phyloP scores from a whole-genome alignment of 2,329 filamentous ascomycete genomes.

The Phyllosticta capitalensis region DNA sequence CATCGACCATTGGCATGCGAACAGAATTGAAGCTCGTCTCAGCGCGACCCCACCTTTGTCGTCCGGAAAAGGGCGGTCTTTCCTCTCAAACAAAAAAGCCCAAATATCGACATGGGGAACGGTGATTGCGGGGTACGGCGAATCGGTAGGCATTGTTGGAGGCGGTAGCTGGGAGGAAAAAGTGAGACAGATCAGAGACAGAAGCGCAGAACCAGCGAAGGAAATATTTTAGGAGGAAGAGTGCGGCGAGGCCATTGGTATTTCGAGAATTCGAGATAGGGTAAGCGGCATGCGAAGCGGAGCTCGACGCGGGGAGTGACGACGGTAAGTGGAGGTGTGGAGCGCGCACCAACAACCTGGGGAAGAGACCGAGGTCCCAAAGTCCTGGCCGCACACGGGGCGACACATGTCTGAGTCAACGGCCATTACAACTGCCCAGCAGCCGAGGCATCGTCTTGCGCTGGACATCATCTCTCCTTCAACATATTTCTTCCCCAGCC shows the following conservation, averaged over 20 bases:
- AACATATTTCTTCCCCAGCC: not conserved
- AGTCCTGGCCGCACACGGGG: not conserved
- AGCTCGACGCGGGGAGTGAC: not conserved
- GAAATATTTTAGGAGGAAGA: not conserved
- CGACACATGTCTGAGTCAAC: not conserved
- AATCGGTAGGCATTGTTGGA: slow-evolving; percentile 57
- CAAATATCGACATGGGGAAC: slow-evolving; percentile 72
- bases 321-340: not conserved
- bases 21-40: not conserved
- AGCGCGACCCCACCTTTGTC: slow-evolving; percentile 52
- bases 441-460: slow-evolving; percentile 1
- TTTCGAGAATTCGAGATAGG: not conserved
- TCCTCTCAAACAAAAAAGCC: slow-evolving; percentile 65
- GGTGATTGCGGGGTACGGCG: slow-evolving; percentile 52
- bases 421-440: not conserved
- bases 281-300: not conserved
- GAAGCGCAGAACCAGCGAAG: not conserved
- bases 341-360: slow-evolving; percentile 1
- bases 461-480: not conserved
- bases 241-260: slow-evolving; percentile 1
- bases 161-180: not conserved
- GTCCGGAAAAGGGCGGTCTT: slow-evolving; percentile 55
- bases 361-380: not conserved
- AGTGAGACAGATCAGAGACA: not conserved
- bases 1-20: not conserved